A percentile compares a stretch with the other conserved stretches of the same genome.
Evolutionary conservation across 225 moss, liverwort and hornwort species (phyloP).

Genomic region (Pseudoscleropodium purum): DNA sequence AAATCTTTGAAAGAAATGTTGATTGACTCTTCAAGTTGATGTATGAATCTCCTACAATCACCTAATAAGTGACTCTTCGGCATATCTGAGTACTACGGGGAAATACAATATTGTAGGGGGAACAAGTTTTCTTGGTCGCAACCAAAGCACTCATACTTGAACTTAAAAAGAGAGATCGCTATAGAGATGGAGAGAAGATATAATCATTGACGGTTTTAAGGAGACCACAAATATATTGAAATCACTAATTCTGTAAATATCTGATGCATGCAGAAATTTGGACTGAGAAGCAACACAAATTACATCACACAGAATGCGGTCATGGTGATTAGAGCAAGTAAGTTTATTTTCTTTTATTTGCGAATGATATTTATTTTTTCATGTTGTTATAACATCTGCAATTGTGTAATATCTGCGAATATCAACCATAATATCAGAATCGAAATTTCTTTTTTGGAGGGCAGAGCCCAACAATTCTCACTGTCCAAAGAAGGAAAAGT

Average conservation of each 20-base stretch:
- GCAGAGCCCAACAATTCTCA: conserved; percentile 14
- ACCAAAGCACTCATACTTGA: neutral
- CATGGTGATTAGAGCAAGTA: conserved; percentile 28
- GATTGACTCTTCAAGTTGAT: neutral
- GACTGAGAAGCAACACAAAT: conserved; percentile 8
- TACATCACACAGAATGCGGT: conserved; percentile 26
- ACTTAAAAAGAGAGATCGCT: neutral
- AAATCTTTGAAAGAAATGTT: neutral
- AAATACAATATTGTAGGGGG: neutral
- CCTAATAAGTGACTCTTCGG: neutral
- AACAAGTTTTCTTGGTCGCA: neutral
- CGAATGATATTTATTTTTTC: neutral
- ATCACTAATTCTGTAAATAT: neutral
- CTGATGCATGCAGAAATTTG: conserved; percentile 13
- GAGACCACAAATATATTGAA: neutral
- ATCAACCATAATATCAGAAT: neutral
- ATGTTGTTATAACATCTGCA: neutral
- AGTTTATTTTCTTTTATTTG: neutral
- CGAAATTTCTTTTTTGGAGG: neutral
- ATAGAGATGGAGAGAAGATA: neutral
- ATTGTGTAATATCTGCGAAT: neutral
- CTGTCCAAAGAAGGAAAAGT: conserved; percentile 12
- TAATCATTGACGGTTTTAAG: neutral
- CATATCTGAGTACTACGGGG: neutral
- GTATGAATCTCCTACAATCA: neutral